Evolutionary conservation across 768 basidiomycete genomes (phyloP), one percentile per base, ranked within the genome.

Genomic region (Wakefieldia striispora): DNA sequence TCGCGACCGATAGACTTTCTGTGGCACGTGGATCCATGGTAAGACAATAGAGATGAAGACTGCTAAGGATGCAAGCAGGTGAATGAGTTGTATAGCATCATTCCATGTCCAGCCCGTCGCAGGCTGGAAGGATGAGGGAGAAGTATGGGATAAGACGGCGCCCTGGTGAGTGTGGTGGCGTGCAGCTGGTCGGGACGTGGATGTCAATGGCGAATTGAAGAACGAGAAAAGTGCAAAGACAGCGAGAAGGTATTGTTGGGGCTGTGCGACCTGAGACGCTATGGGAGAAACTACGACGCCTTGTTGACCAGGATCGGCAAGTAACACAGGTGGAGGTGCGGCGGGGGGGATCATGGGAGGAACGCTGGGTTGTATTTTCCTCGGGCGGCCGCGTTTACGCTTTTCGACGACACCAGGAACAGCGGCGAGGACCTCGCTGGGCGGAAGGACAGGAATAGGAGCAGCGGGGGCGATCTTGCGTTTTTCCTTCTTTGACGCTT

Each of bases 221-320:
- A 92, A 87, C 0, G 88, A 91, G 70, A 93, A 90, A 46, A 92
- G 74, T 0, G 88, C 87, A 59, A 92, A 92, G 23, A 82, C 82
- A 23, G 88, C 89, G 40, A 93, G 80, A 44, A 92, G 82, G 65
- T 87, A 91, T 53, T 90, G 88, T 37, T 67, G 74, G 3, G 71
- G 65, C 16, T 62, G 63, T 17, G 26, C 8, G 5, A 41, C 36
- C 31, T 58, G 66, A 31, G 61, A 40, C 16, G 36, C 33, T 4
- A 41, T 17, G 9, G 56, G 51, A 10, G 58, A 53, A 1, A 57
- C 50, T 4, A 43, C 48, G 21, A 61, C 53, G 40, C 42, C 38
- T 29, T 60, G 43, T 13, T 59, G 55, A 26, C 53, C 51, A 3
- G 61, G 52, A 26, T 55, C 48, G 12, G 58, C 21, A 20, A 57